These are phyloP conservation scores for Aspergillus conjunctus DNA, from an alignment of 495 filamentous ascomycete species.

Conservation along the genomic window DNA sequence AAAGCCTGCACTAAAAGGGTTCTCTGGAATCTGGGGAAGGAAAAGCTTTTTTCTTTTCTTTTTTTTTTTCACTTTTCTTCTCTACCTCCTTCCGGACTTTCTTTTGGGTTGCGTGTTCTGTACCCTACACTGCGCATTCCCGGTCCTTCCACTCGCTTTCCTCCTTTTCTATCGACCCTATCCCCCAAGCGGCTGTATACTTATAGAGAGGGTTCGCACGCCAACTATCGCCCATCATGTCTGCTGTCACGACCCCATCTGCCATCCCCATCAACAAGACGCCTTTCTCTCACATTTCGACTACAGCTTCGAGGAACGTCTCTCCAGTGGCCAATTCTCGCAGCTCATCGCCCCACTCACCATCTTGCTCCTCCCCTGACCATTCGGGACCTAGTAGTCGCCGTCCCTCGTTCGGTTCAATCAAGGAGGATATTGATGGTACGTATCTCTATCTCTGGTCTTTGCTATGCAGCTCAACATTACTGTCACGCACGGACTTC, in stretches of 20 bases:
- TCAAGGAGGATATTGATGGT: slow-evolving; percentile 52
- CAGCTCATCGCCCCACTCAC: slow-evolving; percentile 39
- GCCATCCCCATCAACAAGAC: slow-evolving; percentile 30
- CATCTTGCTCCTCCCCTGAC: slow-evolving; percentile 41
- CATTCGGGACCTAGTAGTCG: slow-evolving; percentile 46
- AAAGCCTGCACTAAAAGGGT: slow-evolving; percentile 14
- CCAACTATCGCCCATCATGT: slow-evolving; percentile 34
- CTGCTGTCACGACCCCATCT: slow-evolving; percentile 32
- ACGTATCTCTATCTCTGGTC: slow-evolving; percentile 18
- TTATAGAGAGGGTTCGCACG: slow-evolving; percentile 37
- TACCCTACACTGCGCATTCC: slow-evolving; percentile 3
- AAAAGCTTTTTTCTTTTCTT: slow-evolving; percentile 28
- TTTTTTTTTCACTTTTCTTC: slow-evolving; percentile 23
- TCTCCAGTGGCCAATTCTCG: slow-evolving; percentile 34
- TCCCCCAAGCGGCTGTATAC: slow-evolving; percentile 15
- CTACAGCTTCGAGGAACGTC: slow-evolving; percentile 29
- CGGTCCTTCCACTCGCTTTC: slow-evolving; percentile 2
- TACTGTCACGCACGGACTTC: neutral
- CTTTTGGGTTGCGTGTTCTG: slow-evolving; percentile 8
- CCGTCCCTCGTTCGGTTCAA: slow-evolving; percentile 47
- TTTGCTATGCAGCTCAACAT: neutral
- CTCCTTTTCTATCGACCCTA: neutral
- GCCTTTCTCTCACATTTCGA: slow-evolving; percentile 27
- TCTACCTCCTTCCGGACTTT: neutral
- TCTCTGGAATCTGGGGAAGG: slow-evolving; percentile 44